A percentile compares a stretch with the other conserved stretches of the same genome.
Conservation (phyloP, 495 filamentous ascomycete species). For the Penicillium maclennaniae region DNA sequence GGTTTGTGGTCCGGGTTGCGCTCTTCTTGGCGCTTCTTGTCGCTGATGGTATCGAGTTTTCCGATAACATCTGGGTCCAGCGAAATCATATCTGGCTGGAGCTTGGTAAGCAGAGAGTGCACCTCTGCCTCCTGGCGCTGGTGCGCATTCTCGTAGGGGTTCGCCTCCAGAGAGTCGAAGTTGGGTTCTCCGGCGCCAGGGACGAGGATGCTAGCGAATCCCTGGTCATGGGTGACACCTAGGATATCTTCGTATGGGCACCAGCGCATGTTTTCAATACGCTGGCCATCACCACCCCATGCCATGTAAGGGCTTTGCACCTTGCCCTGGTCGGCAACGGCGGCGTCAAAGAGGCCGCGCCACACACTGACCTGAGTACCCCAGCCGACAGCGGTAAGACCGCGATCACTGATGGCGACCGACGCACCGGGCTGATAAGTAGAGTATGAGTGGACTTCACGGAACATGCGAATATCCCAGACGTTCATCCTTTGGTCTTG, state of each 20-base stretch:
- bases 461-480: conserved; percentile 95
- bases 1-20: conserved; percentile 70
- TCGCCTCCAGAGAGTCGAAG: conserved; percentile 88
- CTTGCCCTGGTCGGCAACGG: conserved; percentile 66
- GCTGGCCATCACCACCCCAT: conserved; percentile 83
- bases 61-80: conserved; percentile 88
- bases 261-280: conserved; percentile 78
- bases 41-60: conserved; percentile 71
- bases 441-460: conserved; percentile 86
- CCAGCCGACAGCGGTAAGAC: conserved; percentile 85
- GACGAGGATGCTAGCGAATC: conserved; percentile 84
- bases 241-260: conserved; percentile 94
- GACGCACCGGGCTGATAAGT: conserved; percentile 80
- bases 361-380: conserved; percentile 85
- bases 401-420: conserved; percentile 82
- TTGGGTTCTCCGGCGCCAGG: conserved; percentile 95
- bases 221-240: conserved; percentile 76
- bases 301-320: conserved; percentile 87
- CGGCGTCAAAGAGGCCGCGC: conserved; percentile 77
- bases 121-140: conserved; percentile 94
- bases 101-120: conserved; percentile 80
- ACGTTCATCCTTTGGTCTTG: conserved; percentile 90
- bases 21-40: conserved; percentile 67
- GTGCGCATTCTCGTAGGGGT: conserved; percentile 94
- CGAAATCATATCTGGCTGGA: conserved; percentile 96